phyloP scores from a whole-genome alignment of 805 yeast species.

The Wickerhamiella lipophila region DNA sequence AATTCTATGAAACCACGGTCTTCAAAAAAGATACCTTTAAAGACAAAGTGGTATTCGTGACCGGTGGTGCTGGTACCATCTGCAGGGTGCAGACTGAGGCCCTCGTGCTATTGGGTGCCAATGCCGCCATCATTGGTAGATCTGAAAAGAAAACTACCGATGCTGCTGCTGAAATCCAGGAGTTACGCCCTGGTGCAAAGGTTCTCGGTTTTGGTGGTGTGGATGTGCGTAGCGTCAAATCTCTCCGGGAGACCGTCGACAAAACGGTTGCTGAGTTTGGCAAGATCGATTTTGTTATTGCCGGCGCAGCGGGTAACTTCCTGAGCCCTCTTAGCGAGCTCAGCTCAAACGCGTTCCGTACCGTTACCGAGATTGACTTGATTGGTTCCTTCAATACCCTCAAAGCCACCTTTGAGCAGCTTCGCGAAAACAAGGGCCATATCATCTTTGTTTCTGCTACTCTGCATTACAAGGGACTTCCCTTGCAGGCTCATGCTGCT shows the following conservation, averaged over 20 bases:
- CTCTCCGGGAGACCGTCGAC: slow-evolving; percentile 51
- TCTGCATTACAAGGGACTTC: slow-evolving; percentile 77
- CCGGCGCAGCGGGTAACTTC: slow-evolving; percentile 96
- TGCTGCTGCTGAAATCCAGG: slow-evolving; percentile 56
- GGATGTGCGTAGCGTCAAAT: slow-evolving; percentile 63
- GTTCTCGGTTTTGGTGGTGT: slow-evolving; percentile 60
- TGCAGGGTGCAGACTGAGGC: slow-evolving; percentile 86
- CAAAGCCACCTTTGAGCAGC: slow-evolving; percentile 62
- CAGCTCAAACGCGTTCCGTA: slow-evolving; percentile 75
- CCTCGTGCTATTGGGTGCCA: slow-evolving; percentile 66
- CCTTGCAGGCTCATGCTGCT: slow-evolving; percentile 79
- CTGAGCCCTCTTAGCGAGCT: slow-evolving; percentile 64
- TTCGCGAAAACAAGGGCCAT: slow-evolving; percentile 54
- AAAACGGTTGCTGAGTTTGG: slow-evolving; percentile 58
- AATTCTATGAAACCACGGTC: slow-evolving; percentile 22
- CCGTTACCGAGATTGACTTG: slow-evolving; percentile 77
- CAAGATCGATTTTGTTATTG: slow-evolving; percentile 71
- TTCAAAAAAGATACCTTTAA: slow-evolving; percentile 53
- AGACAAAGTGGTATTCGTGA: slow-evolving; percentile 78
- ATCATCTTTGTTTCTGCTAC: slow-evolving; percentile 78
- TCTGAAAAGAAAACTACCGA: slow-evolving; percentile 48
- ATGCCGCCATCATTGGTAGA: slow-evolving; percentile 78
- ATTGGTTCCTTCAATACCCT: slow-evolving; percentile 82
- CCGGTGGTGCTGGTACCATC: slow-evolving; percentile 96
- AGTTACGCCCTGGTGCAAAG: slow-evolving; percentile 44